Base-by-base conservation (phyloP, 768 basidiomycete genomes). In the Phlebiopsis gigantea region DNA sequence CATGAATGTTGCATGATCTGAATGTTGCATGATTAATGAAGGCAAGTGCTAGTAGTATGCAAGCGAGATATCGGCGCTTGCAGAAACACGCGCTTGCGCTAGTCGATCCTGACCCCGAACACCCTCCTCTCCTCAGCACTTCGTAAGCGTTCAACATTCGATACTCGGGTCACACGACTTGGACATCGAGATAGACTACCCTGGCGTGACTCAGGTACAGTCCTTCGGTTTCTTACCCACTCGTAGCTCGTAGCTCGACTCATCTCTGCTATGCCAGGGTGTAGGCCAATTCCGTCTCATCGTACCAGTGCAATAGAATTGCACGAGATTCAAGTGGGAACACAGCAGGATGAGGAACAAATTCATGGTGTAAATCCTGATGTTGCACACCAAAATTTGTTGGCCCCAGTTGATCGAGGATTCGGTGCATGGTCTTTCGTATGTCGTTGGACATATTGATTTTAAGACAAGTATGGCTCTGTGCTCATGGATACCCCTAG, bases 341-440 rank as follows among this genome's bases (percentile, higher is more conserved):
- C 17, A 7, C 42, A 15, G 5, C 21, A 19, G 5, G 21, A 24
- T 24, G 45, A 46, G 45, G 22, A 24, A 5, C 45, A 46, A 46
- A 24, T 10, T 22, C 17, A 19, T 46, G 45, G 9, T 22, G 45
- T 10, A 24, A 24, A 24, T 17, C 22, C 45, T 3, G 31, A 29
- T 29, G 24, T 39, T 15, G 46, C 31, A 34, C 6, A 55, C 31
- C 44, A 55, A 34, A 55, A 22, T 12, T 46, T 26, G 7, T 42
- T 57, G 10, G 57, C 57, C 17, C 52, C 57, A 4, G 52, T 58
- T 4, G 57, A 58, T 34, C 10, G 39, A 28, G 57, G 57, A 9
- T 58, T 53, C 29, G 57, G 57, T 8, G 57, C 57, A 6, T 58
- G 57, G 57, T 58, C 57, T n/a, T 58, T 58, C 44, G 57, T 58